Evolutionary conservation across 1,284 basidiomycete species (phyloP), one percentile per base, ranked within the genome.

Genomic region (Sanghuangporus baumii): DNA sequence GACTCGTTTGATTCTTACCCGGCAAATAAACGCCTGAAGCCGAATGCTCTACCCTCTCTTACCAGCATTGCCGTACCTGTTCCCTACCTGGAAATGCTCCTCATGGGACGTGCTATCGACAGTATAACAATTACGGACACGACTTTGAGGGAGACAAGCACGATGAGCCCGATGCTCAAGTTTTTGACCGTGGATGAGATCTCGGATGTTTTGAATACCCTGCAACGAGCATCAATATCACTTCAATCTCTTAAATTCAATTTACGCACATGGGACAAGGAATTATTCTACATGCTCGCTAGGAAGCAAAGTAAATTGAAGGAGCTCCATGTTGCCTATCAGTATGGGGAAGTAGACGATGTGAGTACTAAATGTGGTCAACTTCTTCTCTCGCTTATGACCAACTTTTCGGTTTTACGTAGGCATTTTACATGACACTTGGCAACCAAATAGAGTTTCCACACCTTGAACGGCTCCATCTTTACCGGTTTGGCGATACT

Each of bases 271-370:
- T 66, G 63, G 62, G 65, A 66, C 26, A 64, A 61, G 46, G 65
- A 66, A 43, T 36, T 64, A 34, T 60, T 66, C 18, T 66, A 66
- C 52, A 66, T 66, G 65, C 56, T 66, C 7, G 54, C 57, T 14
- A 52, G 37, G 16, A 55, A 47, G 51, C 56, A 59, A 34, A 40
- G 62, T 2, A 59, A 57, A 37, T 26, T 64, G 7, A 58, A 34
- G 62, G 65, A 64, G 43, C 26, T 66, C n/a, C 51, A 58, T 48
- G 55, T 66, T 34, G 57, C 47, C 48, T 66, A 61, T 48, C 55
- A 59, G 31, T 48, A 48, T 23, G 65, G 59, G 1, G 56, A 48
- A 36, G 47, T 52, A 5, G 50, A 51, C 31, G 64, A 63, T 56
- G 64, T 63, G 52, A 62, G 60, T 56, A 40, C 20, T 55, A 31